Conservation (phyloP, 2,329 filamentous ascomycete species). For the Aureobasidium subglaciale region DNA sequence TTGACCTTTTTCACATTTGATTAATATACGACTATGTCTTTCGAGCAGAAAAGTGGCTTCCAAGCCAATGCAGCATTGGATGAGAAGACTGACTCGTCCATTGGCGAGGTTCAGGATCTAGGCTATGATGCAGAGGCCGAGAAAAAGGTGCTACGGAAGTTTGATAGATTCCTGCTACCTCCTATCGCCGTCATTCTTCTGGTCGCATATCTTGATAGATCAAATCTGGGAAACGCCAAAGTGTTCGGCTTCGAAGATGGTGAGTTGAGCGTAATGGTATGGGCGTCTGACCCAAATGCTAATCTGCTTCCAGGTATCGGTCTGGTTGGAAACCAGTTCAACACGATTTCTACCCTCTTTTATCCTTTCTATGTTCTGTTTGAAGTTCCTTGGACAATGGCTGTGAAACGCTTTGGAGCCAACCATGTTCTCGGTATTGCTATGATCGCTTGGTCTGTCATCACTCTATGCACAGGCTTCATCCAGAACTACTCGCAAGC, state of each 20-base stretch:
- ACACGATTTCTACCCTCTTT: slow-evolving; percentile 19
- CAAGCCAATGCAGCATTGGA: not conserved
- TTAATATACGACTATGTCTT: not conserved
- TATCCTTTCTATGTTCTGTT: slow-evolving; percentile 20
- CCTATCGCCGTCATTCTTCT: slow-evolving; percentile 19
- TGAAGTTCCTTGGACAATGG: slow-evolving; percentile 20
- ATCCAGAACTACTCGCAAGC: slow-evolving; percentile 26
- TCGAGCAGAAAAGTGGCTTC: not conserved
- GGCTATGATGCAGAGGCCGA: slow-evolving; percentile 15
- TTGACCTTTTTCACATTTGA: too few relatives aligned
- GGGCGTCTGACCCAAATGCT: too few relatives aligned
- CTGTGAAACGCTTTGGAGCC: slow-evolving; percentile 22
- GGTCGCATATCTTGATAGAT: slow-evolving; percentile 19
- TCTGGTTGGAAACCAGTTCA: slow-evolving; percentile 20
- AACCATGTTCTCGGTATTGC: slow-evolving; percentile 21
- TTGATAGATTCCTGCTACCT: slow-evolving; percentile 18
- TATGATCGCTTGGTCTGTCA: slow-evolving; percentile 22
- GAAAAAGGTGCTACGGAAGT: slow-evolving; percentile 17
- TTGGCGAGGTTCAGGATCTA: slow-evolving; percentile 3
- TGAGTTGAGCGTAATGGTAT: not conserved
- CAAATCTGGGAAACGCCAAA: slow-evolving; percentile 19
- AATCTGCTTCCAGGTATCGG: not conserved
- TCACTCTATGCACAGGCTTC: slow-evolving; percentile 28
- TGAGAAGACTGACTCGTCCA: not conserved
- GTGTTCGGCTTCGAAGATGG: slow-evolving; percentile 19